Evolutionary conservation across 2,329 filamentous ascomycete genomes (phyloP), one percentile per base, ranked within the genome.

Genomic region (Pyrenophora graminea): DNA sequence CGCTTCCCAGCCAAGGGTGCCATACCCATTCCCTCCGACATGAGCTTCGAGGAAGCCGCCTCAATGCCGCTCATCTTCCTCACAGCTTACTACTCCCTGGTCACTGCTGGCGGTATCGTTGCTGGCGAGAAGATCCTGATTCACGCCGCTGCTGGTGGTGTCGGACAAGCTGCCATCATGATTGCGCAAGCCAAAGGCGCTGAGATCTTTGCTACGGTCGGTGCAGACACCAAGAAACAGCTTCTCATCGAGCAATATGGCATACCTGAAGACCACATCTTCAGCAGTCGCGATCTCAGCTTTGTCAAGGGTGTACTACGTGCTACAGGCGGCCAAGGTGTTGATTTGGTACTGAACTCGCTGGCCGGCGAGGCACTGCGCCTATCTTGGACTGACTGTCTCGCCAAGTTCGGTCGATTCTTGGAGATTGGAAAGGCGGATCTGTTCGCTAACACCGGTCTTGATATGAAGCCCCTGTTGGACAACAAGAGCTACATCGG

Each of bases 271-370:
- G 55, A 61, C 15, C 56, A 66, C 31, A 71, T 73, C 40, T 70
- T 73, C 51, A 55, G 38, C 49, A 63, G 55, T 34, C 45, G 66
- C 4, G 40, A 53, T 23, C 17, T 23, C 1, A 51, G 48, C 40
- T 55, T 59, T 23, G 45, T 37, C 3, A 50, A 61, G 7, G 53
- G 51, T 0, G 39, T 59, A 3, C 18, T 49, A 4, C 48, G 54
- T 15, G 55, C 52, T 27, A 58, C 72, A 0, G 45, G 56, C 0
- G 58, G 59, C n/a, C 23, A 45, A 6, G 72, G 72, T 13, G 67
- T 74, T 1, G 67, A 74, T 51, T 56, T 71, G 2, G 54, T 73
- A 4, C 51, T 74, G 34, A 74, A 74, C 47, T 64, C 62, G 1
- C 31, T 64, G 2, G 47, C 57, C 4, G 70, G 69, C 3, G 61